A percentile compares a stretch with the other conserved stretches of the same genome.
phyloP scores from a whole-genome alignment of 192 early-diverging fungal genomes.

The Linderina pennispora region DNA sequence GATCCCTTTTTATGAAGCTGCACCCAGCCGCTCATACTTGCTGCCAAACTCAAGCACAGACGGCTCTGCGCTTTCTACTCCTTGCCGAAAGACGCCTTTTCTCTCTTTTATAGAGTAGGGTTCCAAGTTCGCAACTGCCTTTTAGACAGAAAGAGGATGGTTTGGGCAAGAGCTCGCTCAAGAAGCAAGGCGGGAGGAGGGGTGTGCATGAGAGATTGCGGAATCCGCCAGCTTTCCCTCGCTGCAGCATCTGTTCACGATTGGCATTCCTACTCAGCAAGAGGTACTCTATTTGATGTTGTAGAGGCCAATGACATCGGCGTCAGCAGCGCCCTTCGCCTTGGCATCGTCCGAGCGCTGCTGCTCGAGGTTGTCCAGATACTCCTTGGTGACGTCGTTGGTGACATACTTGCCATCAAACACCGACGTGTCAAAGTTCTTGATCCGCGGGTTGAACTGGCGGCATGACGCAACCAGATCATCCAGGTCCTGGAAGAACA shows the following conservation, averaged over 20 bases:
- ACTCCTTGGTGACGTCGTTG: slow-evolving; percentile 63
- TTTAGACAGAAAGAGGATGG: no score
- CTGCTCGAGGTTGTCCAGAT: slow-evolving; percentile 52
- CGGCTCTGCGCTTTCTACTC: slow-evolving; percentile 4
- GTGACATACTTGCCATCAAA: slow-evolving; percentile 95
- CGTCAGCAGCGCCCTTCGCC: slow-evolving; percentile 23
- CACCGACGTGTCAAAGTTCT: slow-evolving; percentile 90
- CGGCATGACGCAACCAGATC: slow-evolving; percentile 80
- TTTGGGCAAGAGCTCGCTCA: no score
- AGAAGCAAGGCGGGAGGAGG: no score
- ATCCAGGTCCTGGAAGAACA: slow-evolving; percentile 89
- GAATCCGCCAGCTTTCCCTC: no score
- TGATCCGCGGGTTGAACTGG: slow-evolving; percentile 80
- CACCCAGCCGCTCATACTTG: no score
- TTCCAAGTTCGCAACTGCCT: no score
- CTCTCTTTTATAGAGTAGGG: no score
- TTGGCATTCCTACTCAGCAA: no score
- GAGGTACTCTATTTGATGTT: slow-evolving; percentile 50
- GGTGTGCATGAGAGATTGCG: no score
- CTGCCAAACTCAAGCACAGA: no score
- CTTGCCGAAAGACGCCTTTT: background rate
- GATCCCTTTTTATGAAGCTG: no score
- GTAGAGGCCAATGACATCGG: slow-evolving; percentile 46
- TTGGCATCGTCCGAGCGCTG: slow-evolving; percentile 38
- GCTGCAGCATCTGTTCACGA: no score